Evolutionary conservation across 2,329 filamentous ascomycete genomes (phyloP).

Genomic region (Trichophyton verrucosum): DNA sequence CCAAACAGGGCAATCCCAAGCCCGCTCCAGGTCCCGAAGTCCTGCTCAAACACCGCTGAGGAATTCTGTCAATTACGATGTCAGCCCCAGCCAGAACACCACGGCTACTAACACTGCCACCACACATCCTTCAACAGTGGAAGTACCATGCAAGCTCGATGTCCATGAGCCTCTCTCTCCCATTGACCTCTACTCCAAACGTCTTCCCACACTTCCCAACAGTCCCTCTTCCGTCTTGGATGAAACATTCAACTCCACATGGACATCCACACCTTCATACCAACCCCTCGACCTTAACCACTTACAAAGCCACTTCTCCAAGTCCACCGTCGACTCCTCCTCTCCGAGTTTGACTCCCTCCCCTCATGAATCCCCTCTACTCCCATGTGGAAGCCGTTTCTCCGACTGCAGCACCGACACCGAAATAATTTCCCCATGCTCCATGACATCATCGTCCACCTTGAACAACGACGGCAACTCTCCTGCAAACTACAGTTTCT

Average conservation of each 20-base stretch:
- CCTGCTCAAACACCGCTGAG: not conserved
- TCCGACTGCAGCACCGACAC: constrained; percentile 30
- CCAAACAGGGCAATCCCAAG: not conserved
- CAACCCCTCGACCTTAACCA: constrained; percentile 21
- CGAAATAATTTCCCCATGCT: constrained; percentile 25
- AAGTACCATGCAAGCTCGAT: not conserved
- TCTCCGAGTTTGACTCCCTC: constrained; percentile 2
- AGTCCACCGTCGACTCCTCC: constrained; percentile 24
- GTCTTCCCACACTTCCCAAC: constrained; percentile 35
- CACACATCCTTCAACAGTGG: not conserved
- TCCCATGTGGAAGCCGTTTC: constrained; percentile 26
- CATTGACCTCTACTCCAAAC: constrained; percentile 20
- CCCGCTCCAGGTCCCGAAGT: not conserved
- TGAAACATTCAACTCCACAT: constrained; percentile 17
- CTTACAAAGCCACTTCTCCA: constrained; percentile 33
- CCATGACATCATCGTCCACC: constrained; percentile 25
- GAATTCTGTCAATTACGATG: not conserved
- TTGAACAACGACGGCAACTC: constrained; percentile 17
- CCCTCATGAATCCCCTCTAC: constrained; percentile 9
- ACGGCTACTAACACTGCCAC: not conserved
- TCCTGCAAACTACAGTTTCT: not conserved
- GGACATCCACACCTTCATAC: constrained; percentile 16
- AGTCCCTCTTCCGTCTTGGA: constrained; percentile 36
- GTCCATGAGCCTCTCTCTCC: not conserved
- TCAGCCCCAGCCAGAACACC: not conserved